Percentiles rank a stretch among this genome's conserved stretches.
phyloP scores from a whole-genome alignment of 2,329 filamentous ascomycete species.

The Paecilomyces variotii region DNA sequence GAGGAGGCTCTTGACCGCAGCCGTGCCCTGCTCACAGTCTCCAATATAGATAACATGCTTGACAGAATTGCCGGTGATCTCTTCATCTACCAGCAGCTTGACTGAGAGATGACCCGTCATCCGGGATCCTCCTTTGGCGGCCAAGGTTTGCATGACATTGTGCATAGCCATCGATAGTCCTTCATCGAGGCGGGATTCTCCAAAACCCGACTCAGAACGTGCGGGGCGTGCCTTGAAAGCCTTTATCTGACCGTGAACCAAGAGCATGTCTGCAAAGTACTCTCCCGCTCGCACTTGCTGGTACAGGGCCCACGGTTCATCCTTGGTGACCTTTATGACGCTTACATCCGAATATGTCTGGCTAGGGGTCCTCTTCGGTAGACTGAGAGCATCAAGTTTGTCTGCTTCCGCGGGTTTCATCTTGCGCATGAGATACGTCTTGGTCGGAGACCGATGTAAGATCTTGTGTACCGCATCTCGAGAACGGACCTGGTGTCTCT shows the following conservation, averaged over 20 bases:
- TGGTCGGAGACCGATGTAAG: slow-evolving; percentile 38
- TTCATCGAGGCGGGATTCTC: slow-evolving; percentile 48
- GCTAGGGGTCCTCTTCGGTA: slow-evolving; percentile 48
- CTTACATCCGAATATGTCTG: slow-evolving; percentile 51
- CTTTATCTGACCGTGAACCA: slow-evolving; percentile 57
- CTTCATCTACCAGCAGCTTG: slow-evolving; percentile 57
- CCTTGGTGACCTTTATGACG: slow-evolving; percentile 46
- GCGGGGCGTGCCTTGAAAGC: slow-evolving; percentile 60
- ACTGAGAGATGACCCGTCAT: slow-evolving; percentile 67
- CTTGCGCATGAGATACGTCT: slow-evolving; percentile 56
- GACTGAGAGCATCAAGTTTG: slow-evolving; percentile 50
- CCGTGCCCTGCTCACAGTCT: slow-evolving; percentile 23
- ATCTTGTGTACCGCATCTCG: slow-evolving; percentile 46
- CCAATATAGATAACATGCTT: slow-evolving; percentile 26
- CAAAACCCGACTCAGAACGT: slow-evolving; percentile 58
- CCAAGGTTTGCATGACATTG: slow-evolving; percentile 55
- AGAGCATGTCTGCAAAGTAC: slow-evolving; percentile 63
- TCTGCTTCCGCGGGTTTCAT: slow-evolving; percentile 44
- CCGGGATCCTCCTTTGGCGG: slow-evolving; percentile 37
- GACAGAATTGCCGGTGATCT: slow-evolving; percentile 22
- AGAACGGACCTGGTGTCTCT: slow-evolving; percentile 47
- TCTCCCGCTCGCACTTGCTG: slow-evolving; percentile 59
- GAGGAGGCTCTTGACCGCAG: slow-evolving; percentile 16
- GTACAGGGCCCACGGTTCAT: slow-evolving; percentile 59
- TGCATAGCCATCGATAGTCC: slow-evolving; percentile 54